phyloP scores from a whole-genome alignment of 352 stramenopile species.

The Pythium insidiosum region DNA sequence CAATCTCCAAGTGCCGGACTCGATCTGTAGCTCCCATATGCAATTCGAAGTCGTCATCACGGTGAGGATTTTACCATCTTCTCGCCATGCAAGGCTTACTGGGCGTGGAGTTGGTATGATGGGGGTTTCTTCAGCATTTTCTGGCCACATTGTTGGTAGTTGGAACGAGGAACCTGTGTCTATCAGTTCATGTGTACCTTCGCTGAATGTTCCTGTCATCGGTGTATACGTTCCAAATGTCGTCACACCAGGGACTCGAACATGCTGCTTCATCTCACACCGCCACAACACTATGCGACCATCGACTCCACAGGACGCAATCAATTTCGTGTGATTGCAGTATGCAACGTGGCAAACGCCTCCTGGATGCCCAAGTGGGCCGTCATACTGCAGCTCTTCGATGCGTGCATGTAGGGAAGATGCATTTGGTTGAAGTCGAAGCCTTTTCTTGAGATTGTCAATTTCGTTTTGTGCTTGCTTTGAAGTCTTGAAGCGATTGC shows the following conservation, averaged over 20 bases:
- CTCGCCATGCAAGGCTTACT: slow-evolving; percentile 51
- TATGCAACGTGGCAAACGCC: slow-evolving; percentile 35
- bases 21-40: slow-evolving; percentile 52
- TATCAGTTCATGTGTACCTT: slow-evolving; percentile 46
- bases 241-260: slow-evolving; percentile 50
- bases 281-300: slow-evolving; percentile 45
- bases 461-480: slow-evolving; percentile 49
- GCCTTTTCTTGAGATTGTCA: slow-evolving; percentile 35
- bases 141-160: slow-evolving; percentile 26
- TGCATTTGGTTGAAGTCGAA: slow-evolving; percentile 42
- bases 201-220: slow-evolving; percentile 29
- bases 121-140: slow-evolving; percentile 8
- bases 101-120: slow-evolving; percentile 21
- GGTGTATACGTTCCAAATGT: slow-evolving; percentile 51
- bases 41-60: slow-evolving; percentile 51
- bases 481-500: slow-evolving; percentile 54
- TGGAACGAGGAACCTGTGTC: slow-evolving; percentile 25
- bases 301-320: slow-evolving; percentile 43
- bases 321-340: slow-evolving; percentile 44
- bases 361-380: slow-evolving; percentile 38
- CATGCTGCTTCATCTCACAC: slow-evolving; percentile 33
- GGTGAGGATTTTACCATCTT: slow-evolving; percentile 37
- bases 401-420: slow-evolving; percentile 26
- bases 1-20: slow-evolving; percentile 32
- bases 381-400: slow-evolving; percentile 41